Conservation (phyloP, 805 yeast species). For the Teunomyces atbi region DNA sequence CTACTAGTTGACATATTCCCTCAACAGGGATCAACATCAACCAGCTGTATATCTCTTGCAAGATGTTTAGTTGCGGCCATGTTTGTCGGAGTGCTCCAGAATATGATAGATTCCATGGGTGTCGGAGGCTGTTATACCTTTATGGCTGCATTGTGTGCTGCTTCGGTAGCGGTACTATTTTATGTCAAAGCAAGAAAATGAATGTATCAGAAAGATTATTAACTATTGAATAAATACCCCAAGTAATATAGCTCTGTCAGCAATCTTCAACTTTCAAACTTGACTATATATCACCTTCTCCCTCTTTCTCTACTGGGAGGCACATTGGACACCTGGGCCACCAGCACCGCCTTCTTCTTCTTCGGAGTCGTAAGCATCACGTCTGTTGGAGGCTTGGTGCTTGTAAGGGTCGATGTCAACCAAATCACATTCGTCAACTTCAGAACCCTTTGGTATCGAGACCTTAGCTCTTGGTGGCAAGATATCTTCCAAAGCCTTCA, state of each 20-base stretch:
- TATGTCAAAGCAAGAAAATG: background rate
- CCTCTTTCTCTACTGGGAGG: conserved; percentile 63
- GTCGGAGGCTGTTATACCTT: conserved; percentile 78
- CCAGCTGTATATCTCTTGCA: conserved; percentile 68
- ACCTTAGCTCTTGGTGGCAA: conserved; percentile 73
- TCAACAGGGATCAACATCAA: conserved; percentile 64
- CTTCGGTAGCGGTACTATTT: background rate
- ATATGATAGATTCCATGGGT: conserved; percentile 56
- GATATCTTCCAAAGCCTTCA: conserved; percentile 68
- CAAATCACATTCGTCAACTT: conserved; percentile 77
- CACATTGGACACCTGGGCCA: conserved; percentile 85
- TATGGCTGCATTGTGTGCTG: conserved; percentile 50
- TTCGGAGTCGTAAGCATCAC: conserved; percentile 44
- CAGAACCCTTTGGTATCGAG: conserved; percentile 66
- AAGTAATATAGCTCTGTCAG: background rate
- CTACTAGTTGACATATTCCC: conserved; percentile 78
- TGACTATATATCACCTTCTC: background rate
- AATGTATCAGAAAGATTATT: conserved; percentile 1
- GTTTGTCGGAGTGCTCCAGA: conserved; percentile 63
- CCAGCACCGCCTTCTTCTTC: conserved; percentile 53
- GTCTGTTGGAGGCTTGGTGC: conserved; percentile 46
- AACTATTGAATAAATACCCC: conserved; percentile 7
- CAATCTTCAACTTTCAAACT: conserved; percentile 1
- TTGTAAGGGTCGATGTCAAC: conserved; percentile 64
- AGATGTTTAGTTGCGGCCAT: conserved; percentile 75